Evolutionary conservation across 805 yeast genomes (phyloP).

Genomic region (Barnettozyma siamensis): DNA sequence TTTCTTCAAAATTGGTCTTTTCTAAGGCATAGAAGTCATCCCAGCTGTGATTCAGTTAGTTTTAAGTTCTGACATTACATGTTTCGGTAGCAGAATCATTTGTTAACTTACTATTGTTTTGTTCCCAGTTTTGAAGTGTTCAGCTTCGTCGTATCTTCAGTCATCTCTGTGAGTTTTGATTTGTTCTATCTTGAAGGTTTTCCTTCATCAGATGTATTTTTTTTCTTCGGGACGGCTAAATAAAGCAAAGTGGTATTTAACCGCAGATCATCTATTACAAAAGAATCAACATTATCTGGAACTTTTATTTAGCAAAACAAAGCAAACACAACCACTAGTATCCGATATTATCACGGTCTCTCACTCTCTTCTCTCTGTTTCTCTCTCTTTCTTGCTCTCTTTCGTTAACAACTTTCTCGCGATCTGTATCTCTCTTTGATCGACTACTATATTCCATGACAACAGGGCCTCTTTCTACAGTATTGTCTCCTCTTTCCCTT

Average conservation of each 20-base stretch:
- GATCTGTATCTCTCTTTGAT: constrained; percentile 20
- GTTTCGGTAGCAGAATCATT: background rate
- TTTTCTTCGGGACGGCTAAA: too few species aligned
- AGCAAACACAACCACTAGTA: too few species aligned
- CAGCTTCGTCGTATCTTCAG: constrained; percentile 42
- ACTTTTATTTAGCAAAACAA: too few species aligned
- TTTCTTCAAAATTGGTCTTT: constrained; percentile 59
- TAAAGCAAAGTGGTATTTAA: too few species aligned
- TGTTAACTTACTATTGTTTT: constrained; percentile 60
- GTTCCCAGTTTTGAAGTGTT: constrained; percentile 85
- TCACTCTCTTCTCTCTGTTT: constrained; percentile 9
- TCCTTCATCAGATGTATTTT: too few species aligned
- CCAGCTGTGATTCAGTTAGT: constrained; percentile 50
- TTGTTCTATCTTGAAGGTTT: too few species aligned
- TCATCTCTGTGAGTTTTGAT: too few species aligned
- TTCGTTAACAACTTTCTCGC: constrained; percentile 13
- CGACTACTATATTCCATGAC: constrained; percentile 20
- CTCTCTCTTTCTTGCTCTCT: constrained; percentile 19
- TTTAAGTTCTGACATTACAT: background rate
- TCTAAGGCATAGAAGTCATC: constrained; percentile 79
- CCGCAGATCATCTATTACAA: too few species aligned
- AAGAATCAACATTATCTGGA: too few species aligned
- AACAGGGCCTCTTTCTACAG: background rate
- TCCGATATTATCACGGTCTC: constrained; percentile 2
- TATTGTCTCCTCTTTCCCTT: too few species aligned